Base-by-base conservation (phyloP, 2,329 filamentous ascomycete genomes). In the Aspergillus brunneoviolaceus region DNA sequence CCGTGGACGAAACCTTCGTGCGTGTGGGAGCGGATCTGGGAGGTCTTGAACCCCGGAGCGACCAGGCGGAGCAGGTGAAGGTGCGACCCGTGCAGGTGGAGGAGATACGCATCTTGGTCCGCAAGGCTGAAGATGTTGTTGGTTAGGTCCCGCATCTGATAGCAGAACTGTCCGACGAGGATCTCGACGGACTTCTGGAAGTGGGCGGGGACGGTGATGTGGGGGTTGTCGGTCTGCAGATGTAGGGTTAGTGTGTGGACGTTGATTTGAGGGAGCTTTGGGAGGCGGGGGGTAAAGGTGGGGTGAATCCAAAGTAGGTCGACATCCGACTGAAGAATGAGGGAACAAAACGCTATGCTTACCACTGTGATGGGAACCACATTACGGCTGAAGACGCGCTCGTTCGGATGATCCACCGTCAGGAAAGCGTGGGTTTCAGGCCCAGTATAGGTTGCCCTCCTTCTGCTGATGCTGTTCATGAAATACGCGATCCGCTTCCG, bases 21-120 rank as follows among this genome's bases (percentile, higher is more conserved):
- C 47, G 69, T 49, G 10, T 65, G 59, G 3, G 63, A 64, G 33
- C 66, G 72, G 11, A 70, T 50, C 10, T 39, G 63, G 7, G 69
- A 72, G 1, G 65, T 66, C 51, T 72, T 72, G 14, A 65, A 52
- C 6, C 70, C 68, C 0, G 69, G 71, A 53, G 72, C 73, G 16
- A 66, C 64, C 1, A 62, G 68, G 6, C 70, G 69, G n/a, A 73
- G 56, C 23, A 74, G 47, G 45, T 73, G 69, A 2, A 74, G 59
- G 23, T 63, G 64, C 3, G 69, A 67, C 16, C 71, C 70, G 60
- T 74, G 70, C 1, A 71, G 54, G 9, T 66, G 66, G 16, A 74
- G 57, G 0, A 72, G 62, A 57, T 67, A 74, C 19, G 66, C 62
- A 42, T 74, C 71, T 62, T 74, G 71, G 58, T 70, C 68, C 0